These are phyloP conservation scores for Penicillium odoratum DNA, from an alignment of 495 filamentous ascomycete species.

Conservation along the genomic window DNA sequence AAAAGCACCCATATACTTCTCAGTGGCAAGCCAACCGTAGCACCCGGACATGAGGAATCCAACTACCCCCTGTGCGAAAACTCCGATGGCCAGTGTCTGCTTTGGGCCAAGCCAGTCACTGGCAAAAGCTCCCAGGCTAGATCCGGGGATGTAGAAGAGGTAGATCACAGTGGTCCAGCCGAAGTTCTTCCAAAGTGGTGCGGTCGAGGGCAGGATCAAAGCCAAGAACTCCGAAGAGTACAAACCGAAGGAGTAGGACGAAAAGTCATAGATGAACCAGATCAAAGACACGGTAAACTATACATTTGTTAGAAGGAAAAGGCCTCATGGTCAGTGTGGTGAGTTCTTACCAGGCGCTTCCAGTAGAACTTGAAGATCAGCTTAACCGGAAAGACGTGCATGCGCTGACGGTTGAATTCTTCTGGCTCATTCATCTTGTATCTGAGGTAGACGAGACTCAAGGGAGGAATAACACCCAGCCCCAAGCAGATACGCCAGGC, in stretches of 20 bases:
- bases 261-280: conserved; percentile 94
- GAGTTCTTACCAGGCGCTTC: conserved; percentile 39
- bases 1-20: conserved; percentile 69
- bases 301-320: background rate
- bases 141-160: conserved; percentile 83
- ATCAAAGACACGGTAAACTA: conserved; percentile 71
- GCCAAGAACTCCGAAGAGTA: conserved; percentile 70
- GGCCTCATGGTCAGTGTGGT: background rate
- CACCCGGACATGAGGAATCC: conserved; percentile 85
- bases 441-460: conserved; percentile 72
- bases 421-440: conserved; percentile 79
- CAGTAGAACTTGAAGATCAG: conserved; percentile 58
- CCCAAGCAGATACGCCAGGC: conserved; percentile 79
- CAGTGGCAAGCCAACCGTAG: conserved; percentile 62
- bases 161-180: conserved; percentile 87
- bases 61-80: conserved; percentile 68
- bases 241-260: conserved; percentile 74
- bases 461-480: conserved; percentile 75
- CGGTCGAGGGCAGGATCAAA: conserved; percentile 57
- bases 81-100: conserved; percentile 65
- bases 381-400: conserved; percentile 51
- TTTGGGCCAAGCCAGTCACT: conserved; percentile 77
- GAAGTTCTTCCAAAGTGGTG: conserved; percentile 70
- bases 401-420: conserved; percentile 66
- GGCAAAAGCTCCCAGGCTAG: conserved; percentile 68